These are phyloP conservation scores for Aureobasidium lini DNA, from an alignment of 2,329 filamentous ascomycete genomes.

Conservation along the genomic window DNA sequence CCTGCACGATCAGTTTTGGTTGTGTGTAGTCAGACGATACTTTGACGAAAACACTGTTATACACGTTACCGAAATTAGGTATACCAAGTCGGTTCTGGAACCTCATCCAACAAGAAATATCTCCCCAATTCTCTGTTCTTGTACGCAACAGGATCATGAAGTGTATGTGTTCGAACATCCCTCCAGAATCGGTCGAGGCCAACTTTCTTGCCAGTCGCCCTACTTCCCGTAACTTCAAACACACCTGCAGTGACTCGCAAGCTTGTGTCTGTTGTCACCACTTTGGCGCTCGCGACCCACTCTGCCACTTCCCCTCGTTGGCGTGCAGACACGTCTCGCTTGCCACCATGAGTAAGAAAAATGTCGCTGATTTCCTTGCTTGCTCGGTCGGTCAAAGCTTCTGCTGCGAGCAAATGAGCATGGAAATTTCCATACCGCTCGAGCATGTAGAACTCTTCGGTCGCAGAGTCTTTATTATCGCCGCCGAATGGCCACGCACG, in stretches of 20 bases:
- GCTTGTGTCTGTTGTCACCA: slow-evolving; percentile 54
- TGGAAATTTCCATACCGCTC: slow-evolving; percentile 57
- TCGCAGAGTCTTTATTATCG: slow-evolving; percentile 52
- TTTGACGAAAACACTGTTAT: too few relatives aligned
- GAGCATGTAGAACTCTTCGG: slow-evolving; percentile 60
- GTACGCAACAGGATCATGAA: slow-evolving; percentile 62
- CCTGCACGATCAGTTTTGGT: too few relatives aligned
- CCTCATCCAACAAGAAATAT: slow-evolving; percentile 49
- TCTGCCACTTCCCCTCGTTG: slow-evolving; percentile 55
- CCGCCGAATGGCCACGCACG: slow-evolving; percentile 58
- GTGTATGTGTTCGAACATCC: slow-evolving; percentile 57
- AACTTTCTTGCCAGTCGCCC: slow-evolving; percentile 50
- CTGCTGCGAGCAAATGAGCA: slow-evolving; percentile 54
- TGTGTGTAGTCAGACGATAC: too few relatives aligned
- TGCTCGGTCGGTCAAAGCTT: slow-evolving; percentile 51
- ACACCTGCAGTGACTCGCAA: slow-evolving; percentile 53
- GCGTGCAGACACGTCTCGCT: slow-evolving; percentile 38
- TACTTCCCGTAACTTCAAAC: slow-evolving; percentile 57
- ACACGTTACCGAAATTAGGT: slow-evolving; percentile 32
- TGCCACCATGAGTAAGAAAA: slow-evolving; percentile 27
- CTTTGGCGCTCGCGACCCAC: slow-evolving; percentile 55
- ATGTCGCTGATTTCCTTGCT: slow-evolving; percentile 43
- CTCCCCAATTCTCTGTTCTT: slow-evolving; percentile 57
- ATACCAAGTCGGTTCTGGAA: slow-evolving; percentile 55
- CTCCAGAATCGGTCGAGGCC: slow-evolving; percentile 60